These are phyloP conservation scores for Lachnellula suecica DNA, from an alignment of 2,329 filamentous ascomycete genomes.

Conservation along the genomic window DNA sequence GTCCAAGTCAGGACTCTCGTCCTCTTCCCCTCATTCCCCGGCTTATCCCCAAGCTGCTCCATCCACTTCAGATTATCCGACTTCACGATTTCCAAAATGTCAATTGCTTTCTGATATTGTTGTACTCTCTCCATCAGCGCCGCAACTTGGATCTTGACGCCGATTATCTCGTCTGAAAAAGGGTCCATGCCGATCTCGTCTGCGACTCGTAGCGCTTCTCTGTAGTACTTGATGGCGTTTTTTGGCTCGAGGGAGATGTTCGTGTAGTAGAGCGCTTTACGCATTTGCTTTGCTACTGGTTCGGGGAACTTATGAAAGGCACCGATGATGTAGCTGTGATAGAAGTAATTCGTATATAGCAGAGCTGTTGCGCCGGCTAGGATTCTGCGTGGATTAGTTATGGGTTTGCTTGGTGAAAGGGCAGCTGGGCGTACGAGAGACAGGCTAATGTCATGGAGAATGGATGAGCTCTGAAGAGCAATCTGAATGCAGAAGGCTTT, in stretches of 20 bases:
- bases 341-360: constrained; percentile 31
- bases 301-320: constrained; percentile 62
- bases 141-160: constrained; percentile 81
- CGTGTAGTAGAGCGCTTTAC: constrained; percentile 83
- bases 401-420: background rate
- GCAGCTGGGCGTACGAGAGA: constrained; percentile 19
- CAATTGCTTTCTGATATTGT: constrained; percentile 67
- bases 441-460: constrained; percentile 28
- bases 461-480: constrained; percentile 28
- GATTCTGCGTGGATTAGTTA: constrained; percentile 24
- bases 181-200: constrained; percentile 77
- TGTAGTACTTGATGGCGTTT: constrained; percentile 80
- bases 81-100: constrained; percentile 76
- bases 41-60: constrained; percentile 53
- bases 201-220: constrained; percentile 72
- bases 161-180: constrained; percentile 87
- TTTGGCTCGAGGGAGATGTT: constrained; percentile 74
- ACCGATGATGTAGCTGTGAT: constrained; percentile 33
- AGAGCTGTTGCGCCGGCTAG: constrained; percentile 23
- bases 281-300: constrained; percentile 73
- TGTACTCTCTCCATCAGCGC: constrained; percentile 76
- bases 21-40: constrained; percentile 42
- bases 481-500: constrained; percentile 15
- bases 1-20: constrained; percentile 71
- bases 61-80: constrained; percentile 67